Percentiles rank a stretch among this genome's conserved stretches.
Evolutionary conservation across 2,329 filamentous ascomycete genomes (phyloP).

Genomic region (Beauveria sp.): DNA sequence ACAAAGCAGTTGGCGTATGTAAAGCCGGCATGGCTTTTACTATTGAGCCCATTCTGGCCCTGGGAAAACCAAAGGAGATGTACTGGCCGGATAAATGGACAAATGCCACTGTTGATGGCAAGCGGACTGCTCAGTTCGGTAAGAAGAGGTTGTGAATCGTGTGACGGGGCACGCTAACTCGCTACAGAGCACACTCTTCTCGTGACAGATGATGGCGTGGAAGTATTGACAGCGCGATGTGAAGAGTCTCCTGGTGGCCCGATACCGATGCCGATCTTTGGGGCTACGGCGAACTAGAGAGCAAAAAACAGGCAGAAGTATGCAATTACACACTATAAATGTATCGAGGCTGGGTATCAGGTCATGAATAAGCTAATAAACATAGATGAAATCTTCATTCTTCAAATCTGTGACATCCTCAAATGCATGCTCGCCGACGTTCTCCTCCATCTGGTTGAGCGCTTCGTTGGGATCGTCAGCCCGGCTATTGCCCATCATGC

Average conservation of each 20-base stretch:
- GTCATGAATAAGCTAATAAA: slow-evolving; percentile 25
- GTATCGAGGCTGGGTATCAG: background rate
- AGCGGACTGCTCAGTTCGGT: slow-evolving; percentile 88
- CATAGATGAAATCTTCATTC: slow-evolving; percentile 56
- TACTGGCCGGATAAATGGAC: slow-evolving; percentile 99
- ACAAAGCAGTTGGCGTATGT: slow-evolving; percentile 89
- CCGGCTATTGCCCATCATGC: slow-evolving; percentile 35
- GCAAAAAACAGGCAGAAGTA: background rate
- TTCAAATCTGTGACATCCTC: slow-evolving; percentile 47
- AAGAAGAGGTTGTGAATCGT: slow-evolving; percentile 24
- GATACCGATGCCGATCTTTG: slow-evolving; percentile 44
- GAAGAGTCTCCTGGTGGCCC: slow-evolving; percentile 69
- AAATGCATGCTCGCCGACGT: slow-evolving; percentile 32
- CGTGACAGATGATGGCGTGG: slow-evolving; percentile 74
- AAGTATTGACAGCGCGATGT: slow-evolving; percentile 68
- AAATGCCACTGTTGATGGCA: slow-evolving; percentile 84
- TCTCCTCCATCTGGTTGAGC: slow-evolving; percentile 15
- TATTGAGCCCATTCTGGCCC: slow-evolving; percentile 95
- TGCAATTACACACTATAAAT: background rate
- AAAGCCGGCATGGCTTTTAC: slow-evolving; percentile 98
- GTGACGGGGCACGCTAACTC: background rate
- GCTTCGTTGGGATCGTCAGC: slow-evolving; percentile 19
- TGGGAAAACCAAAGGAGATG: slow-evolving; percentile 83
- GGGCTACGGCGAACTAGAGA: background rate
- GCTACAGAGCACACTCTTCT: slow-evolving; percentile 69